Conservation (phyloP, 2,329 filamentous ascomycete genomes). For the Venturia effusa region DNA sequence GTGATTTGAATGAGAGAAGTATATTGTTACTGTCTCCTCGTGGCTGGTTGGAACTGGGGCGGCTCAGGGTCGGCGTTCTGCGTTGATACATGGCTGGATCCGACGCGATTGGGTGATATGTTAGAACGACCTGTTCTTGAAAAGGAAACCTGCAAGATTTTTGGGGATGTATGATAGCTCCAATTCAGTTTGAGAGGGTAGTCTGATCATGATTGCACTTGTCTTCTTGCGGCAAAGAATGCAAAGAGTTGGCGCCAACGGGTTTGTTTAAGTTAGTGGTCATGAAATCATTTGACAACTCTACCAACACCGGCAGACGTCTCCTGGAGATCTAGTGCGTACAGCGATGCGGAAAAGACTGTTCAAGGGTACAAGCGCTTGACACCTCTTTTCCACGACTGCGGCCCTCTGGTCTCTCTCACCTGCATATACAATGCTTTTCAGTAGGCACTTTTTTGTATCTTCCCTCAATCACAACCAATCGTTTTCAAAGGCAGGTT, state of each 20-base stretch:
- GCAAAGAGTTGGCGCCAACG: background rate
- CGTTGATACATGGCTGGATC: background rate
- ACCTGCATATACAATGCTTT: background rate
- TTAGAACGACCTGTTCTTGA: background rate
- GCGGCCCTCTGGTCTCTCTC: background rate
- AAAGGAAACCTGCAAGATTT: background rate
- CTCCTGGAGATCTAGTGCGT: too few species aligned
- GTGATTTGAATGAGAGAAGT: background rate
- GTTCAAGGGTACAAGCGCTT: too few species aligned
- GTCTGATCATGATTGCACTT: background rate
- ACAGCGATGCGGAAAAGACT: too few species aligned
- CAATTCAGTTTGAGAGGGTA: background rate
- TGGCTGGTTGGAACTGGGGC: background rate
- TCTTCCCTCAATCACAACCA: background rate
- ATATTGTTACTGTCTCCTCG: background rate
- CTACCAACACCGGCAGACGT: too few species aligned
- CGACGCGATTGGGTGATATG: background rate
- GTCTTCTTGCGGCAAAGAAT: background rate
- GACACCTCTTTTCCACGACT: too few species aligned
- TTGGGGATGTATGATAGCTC: background rate
- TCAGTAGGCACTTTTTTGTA: background rate
- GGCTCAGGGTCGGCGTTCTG: background rate
- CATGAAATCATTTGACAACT: too few species aligned
- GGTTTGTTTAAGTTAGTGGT: background rate
- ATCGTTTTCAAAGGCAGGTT: background rate